phyloP scores from a whole-genome alignment of 148 eudicot genomes.

The Cornus florida region DNA sequence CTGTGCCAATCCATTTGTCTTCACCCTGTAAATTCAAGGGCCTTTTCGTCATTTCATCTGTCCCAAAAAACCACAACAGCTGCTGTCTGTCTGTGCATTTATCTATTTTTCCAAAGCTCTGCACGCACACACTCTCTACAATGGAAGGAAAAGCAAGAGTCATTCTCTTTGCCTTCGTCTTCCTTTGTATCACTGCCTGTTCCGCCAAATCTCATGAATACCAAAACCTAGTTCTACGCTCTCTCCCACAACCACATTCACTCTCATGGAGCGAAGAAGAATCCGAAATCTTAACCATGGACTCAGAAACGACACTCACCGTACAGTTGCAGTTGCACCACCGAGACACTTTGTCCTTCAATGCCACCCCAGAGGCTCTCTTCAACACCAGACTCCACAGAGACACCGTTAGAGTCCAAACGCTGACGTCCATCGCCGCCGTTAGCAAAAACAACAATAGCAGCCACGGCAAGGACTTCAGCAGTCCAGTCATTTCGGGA shows the following conservation, averaged over 20 bases:
- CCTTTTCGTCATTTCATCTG: too few relatives aligned
- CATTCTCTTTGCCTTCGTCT: conserved; percentile 11
- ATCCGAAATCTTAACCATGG: background rate
- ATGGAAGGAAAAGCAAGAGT: background rate
- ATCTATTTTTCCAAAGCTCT: too few relatives aligned
- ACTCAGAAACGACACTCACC: conserved; percentile 18
- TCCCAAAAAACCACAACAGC: too few relatives aligned
- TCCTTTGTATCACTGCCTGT: conserved; percentile 20
- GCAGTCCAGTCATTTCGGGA: conserved; percentile 84
- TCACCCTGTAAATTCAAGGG: too few relatives aligned
- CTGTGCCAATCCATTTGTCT: too few relatives aligned
- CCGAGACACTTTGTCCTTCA: conserved; percentile 40
- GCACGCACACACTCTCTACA: background rate
- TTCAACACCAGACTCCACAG: conserved; percentile 60
- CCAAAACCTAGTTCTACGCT: conserved; percentile 43
- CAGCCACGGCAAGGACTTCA: conserved; percentile 27
- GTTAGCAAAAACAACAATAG: background rate
- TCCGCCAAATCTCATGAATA: conserved; percentile 15
- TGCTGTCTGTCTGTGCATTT: too few relatives aligned
- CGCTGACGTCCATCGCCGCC: conserved; percentile 20
- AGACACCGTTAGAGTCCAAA: conserved; percentile 48
- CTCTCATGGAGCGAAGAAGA: conserved; percentile 9
- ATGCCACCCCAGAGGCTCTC: conserved; percentile 46
- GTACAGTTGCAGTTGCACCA: conserved; percentile 54
- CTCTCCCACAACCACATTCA: conserved; percentile 42